Base-by-base conservation (phyloP, 441 rosid species). In the Jatropha podagrica region DNA sequence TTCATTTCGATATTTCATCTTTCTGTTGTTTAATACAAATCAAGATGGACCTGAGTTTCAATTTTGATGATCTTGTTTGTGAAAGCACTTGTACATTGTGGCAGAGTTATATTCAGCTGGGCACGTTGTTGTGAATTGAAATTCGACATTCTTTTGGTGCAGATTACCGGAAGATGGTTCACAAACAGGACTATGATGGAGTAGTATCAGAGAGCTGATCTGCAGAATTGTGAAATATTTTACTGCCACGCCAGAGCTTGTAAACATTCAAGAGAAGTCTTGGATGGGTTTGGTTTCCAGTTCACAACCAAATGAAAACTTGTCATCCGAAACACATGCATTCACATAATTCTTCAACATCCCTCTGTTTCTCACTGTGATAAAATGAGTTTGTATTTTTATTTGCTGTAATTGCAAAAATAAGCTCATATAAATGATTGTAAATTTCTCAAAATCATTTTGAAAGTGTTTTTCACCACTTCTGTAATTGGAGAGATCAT, bases 141-240 rank as follows among this genome's bases (percentile, higher is more conserved):
- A 52, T 37, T 11, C 1, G 17, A 1, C 13, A 10, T 13, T 41
- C 1, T 9, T 49, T 69, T 63, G 63, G 11, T 59, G 54, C 74
- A 88, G 90, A 81, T 72, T 88, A 85, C 77, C 70, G 71, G 56
- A 84, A 79, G 77, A 86, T 78, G 92, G 90, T 88, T 70, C 85
- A 80, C 51, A 81, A 81, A 69, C 82, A 86, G 71, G 82, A 83
- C 69, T 69, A 63, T 59, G 49, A 80, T 42, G 86, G 86, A 75
- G 84, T 77, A 72, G 69, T 38, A 63, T 72, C 37, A 0, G 84
- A 84, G 77, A 78, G 82, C 61, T 84, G 81, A 83, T 81, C 32
- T 32, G 41, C 40, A 52, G 64, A 73, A 37, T 42, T 61, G 32
- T 54, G 9, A 69, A 20, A 54, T 69, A 26, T 15, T 69, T 1